Evolutionary conservation across 1,284 basidiomycete species (phyloP).

Genomic region (Ustilago bromivora): DNA sequence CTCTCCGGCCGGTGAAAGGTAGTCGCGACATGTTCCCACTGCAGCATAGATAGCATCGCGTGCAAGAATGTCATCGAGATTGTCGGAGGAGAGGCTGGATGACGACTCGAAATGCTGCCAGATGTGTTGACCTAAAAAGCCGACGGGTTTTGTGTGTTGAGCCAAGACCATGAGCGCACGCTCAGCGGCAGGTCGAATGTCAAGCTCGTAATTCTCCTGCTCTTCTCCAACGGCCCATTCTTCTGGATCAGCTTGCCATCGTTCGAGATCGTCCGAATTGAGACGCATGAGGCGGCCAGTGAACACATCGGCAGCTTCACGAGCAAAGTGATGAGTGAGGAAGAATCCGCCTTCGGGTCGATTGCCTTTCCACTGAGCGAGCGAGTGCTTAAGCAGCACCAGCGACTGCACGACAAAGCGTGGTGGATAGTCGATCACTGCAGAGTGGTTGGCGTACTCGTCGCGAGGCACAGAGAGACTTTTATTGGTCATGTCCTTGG

Average conservation of each 20-base stretch:
- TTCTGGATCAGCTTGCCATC: constrained; percentile 64
- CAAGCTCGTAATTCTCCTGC: constrained; percentile 60
- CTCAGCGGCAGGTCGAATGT: constrained; percentile 67
- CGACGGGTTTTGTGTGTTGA: constrained; percentile 47
- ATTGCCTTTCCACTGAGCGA: constrained; percentile 60
- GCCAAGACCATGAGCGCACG: constrained; percentile 60
- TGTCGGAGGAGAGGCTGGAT: constrained; percentile 29
- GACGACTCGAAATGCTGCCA: constrained; percentile 56
- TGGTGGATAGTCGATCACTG: constrained; percentile 56
- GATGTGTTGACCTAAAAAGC: constrained; percentile 55
- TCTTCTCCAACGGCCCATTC: constrained; percentile 63
- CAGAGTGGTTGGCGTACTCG: constrained; percentile 44
- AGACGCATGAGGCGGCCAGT: constrained; percentile 61
- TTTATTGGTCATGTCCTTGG: constrained; percentile 42
- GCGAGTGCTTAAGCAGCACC: constrained; percentile 56
- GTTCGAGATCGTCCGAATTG: constrained; percentile 56
- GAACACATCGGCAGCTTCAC: constrained; percentile 58
- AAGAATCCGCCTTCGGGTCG: constrained; percentile 49
- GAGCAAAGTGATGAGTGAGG: constrained; percentile 51
- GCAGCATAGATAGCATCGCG: constrained; percentile 67
- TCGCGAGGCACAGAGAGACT: constrained; percentile 50
- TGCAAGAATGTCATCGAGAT: constrained; percentile 51
- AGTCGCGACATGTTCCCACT: constrained; percentile 56
- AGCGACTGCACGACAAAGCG: constrained; percentile 65
- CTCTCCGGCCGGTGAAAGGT: constrained; percentile 47